Evolutionary conservation across 139 green algal genomes (phyloP), one percentile per base, ranked within the genome.

Genomic region (Haematococcus lacustris): DNA sequence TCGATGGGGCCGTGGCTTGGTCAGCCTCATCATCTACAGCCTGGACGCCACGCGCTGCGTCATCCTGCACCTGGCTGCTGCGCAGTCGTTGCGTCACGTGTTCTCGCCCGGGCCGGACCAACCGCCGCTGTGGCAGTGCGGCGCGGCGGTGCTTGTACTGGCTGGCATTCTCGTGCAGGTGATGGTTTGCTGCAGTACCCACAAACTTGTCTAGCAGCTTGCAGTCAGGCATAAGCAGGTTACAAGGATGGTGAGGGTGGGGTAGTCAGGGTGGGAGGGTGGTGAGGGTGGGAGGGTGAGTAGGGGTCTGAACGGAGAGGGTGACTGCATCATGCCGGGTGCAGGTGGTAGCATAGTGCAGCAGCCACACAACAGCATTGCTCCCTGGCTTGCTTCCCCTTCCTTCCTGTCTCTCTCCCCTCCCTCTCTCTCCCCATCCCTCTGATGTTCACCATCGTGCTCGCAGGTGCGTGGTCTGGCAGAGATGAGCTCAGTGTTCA

Each of bases 31-130:
- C 57, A 80, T 89, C 33, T 89, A 87, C 63, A 73, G 68, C 9
- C 60, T 87, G 35, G 80, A 89, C 30, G 83, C 80, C 25, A 87
- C 83, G 0, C 83, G 80, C 32, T 87, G 80, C 51, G 75, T 89
- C 40, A 87, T 89, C 68, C 69, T 89, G 41, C 83, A 89, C 69
- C 74, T 89, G 47, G 83, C 83, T 1, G 83, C 80, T 21, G 79
- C 78, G 23, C 63, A 69, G 38, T 69, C 63, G 17, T 37, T 69
- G 35, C 34, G 63, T 3, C 63, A 69, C 35, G 21, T 17, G 9
- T 69, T 69, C 37, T 37, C 63, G 3, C 63, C 63, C 17, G 63
- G 33, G 50, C n/a, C n/a, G n/a, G 3, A 6, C 23, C 57, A 34
- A 28, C 70, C 70, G 3, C 70, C 70, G 2, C 51, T 75, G 35